These are phyloP conservation scores for Penicillium longicatenatum DNA, from an alignment of 495 filamentous ascomycete genomes.

Conservation along the genomic window DNA sequence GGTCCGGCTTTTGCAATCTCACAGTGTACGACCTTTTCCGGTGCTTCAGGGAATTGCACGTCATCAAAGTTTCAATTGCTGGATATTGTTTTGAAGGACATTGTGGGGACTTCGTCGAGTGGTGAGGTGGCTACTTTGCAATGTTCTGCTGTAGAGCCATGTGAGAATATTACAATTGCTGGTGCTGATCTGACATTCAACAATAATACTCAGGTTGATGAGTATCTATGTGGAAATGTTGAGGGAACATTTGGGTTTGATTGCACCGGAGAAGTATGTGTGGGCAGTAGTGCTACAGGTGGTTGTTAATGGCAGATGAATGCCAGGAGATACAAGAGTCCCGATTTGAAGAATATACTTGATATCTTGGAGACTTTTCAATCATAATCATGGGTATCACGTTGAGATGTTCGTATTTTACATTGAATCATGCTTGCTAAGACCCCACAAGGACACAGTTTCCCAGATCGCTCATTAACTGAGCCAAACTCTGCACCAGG, in stretches of 20 bases:
- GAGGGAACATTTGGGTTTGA: slow-evolving; percentile 30
- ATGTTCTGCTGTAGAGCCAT: not conserved
- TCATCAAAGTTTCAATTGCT: slow-evolving; percentile 39
- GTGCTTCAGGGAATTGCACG: slow-evolving; percentile 40
- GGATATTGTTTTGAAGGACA: not conserved
- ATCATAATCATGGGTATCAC: slow-evolving; percentile 1
- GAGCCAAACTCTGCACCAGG: slow-evolving; percentile 57
- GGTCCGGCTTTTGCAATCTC: slow-evolving; percentile 36
- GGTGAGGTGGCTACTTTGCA: not conserved
- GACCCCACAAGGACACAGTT: slow-evolving; percentile 17
- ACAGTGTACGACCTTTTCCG: slow-evolving; percentile 43
- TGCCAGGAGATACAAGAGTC: too few species aligned
- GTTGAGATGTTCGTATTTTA: not conserved
- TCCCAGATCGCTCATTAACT: slow-evolving; percentile 56
- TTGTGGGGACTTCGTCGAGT: not conserved
- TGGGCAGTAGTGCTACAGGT: slow-evolving; percentile 32
- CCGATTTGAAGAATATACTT: too few species aligned
- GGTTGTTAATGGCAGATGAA: not conserved
- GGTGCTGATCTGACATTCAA: slow-evolving; percentile 4
- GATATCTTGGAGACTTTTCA: not conserved
- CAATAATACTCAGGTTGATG: slow-evolving; percentile 20
- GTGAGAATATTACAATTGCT: not conserved
- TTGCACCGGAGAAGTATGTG: slow-evolving; percentile 37
- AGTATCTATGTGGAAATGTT: slow-evolving; percentile 41
- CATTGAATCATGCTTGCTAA: not conserved